A percentile compares a stretch with the other conserved stretches of the same genome.
Conservation (phyloP, 2,329 filamentous ascomycete species). For the Xylaria polymorpha region DNA sequence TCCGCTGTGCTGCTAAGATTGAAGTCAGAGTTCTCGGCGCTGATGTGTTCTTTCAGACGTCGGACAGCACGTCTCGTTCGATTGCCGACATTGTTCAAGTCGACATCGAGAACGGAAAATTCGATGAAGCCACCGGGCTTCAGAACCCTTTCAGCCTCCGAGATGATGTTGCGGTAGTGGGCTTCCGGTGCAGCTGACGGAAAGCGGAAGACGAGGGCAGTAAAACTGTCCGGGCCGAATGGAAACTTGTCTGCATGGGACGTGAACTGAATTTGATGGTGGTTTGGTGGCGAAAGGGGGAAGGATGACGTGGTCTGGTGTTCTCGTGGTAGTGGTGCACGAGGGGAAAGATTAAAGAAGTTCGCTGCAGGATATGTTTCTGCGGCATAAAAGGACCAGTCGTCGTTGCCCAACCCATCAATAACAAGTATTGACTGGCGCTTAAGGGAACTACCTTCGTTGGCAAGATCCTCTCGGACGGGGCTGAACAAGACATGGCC, state of each 20-base stretch:
- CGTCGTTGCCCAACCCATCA: constrained; percentile 86
- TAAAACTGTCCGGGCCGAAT: constrained; percentile 80
- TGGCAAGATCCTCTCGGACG: constrained; percentile 75
- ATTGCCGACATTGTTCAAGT: constrained; percentile 85
- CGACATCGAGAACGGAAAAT: constrained; percentile 79
- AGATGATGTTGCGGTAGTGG: constrained; percentile 76
- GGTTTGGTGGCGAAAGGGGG: constrained; percentile 72
- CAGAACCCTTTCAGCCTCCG: constrained; percentile 80
- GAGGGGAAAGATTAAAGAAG: constrained; percentile 79
- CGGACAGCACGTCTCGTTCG: constrained; percentile 75
- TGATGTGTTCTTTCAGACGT: constrained; percentile 76
- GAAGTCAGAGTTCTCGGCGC: constrained; percentile 67
- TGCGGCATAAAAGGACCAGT: constrained; percentile 89
- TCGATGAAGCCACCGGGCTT: constrained; percentile 84
- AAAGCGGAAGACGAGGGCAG: constrained; percentile 81
- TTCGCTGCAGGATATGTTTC: constrained; percentile 80
- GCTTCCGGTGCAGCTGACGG: constrained; percentile 75
- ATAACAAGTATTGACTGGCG: constrained; percentile 77
- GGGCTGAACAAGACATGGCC: constrained; percentile 86
- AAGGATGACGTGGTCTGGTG: constrained; percentile 59
- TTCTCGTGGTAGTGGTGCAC: constrained; percentile 62
- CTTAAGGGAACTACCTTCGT: constrained; percentile 62
- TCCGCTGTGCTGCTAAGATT: constrained; percentile 71
- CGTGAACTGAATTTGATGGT: constrained; percentile 77
- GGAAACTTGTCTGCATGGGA: constrained; percentile 75